These are phyloP conservation scores for Aureobasidium subglaciale DNA, from an alignment of 2,329 filamentous ascomycete genomes.

Conservation along the genomic window DNA sequence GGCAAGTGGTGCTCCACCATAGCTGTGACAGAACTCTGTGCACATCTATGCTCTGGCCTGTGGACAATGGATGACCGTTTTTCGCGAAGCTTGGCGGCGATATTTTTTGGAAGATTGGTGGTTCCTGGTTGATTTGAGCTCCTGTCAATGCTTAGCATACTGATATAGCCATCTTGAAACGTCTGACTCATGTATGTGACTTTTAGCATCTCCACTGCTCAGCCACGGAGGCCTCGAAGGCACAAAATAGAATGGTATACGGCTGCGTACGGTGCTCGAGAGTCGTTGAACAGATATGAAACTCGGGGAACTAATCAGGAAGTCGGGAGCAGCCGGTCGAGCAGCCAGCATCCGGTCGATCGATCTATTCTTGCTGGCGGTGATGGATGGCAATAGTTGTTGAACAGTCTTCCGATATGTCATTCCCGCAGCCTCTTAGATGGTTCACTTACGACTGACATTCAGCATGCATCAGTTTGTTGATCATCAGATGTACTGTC, in stretches of 20 bases:
- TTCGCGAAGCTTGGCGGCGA: slow-evolving; percentile 3
- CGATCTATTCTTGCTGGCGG: background rate
- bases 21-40: background rate
- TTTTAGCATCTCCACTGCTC: background rate
- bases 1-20: background rate
- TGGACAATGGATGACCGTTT: background rate
- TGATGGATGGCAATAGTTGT: background rate
- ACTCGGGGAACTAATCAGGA: background rate
- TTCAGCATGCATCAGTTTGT: background rate
- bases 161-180: background rate
- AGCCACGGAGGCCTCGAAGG: background rate
- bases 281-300: background rate
- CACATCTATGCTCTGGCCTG: background rate
- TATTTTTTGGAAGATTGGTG: background rate
- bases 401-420: background rate
- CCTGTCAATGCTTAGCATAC: background rate
- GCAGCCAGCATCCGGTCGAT: slow-evolving; percentile 4
- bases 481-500: background rate
- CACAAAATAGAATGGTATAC: background rate
- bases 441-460: no score
- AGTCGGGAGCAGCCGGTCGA: slow-evolving; percentile 2
- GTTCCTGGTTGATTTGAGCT: background rate
- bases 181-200: background rate
- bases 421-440: background rate
- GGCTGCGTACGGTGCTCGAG: background rate